Percentiles rank a stretch among this genome's conserved stretches.
phyloP scores from a whole-genome alignment of 164 flowering plant species.

The Vitis rotundifolia region DNA sequence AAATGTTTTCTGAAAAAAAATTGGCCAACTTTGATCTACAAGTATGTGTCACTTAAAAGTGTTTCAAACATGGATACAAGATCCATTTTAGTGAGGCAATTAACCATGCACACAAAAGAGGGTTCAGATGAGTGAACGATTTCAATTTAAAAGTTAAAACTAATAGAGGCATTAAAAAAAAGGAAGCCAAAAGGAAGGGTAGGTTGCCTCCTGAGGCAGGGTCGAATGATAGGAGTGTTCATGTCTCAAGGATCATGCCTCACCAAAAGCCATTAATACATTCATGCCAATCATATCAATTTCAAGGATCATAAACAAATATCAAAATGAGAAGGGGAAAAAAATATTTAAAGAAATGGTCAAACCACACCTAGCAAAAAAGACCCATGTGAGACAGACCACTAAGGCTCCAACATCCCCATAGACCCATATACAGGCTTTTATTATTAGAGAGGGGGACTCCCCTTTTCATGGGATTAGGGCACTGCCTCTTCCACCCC shows the following conservation, averaged over 20 bases:
- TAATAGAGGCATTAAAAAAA: no score
- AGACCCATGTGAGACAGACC: constrained; percentile 36
- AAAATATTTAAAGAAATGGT: constrained; percentile 6
- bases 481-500: neutral
- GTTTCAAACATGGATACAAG: no score
- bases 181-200: constrained; percentile 7
- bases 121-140: no score
- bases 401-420: constrained; percentile 44
- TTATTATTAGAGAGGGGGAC: constrained; percentile 4
- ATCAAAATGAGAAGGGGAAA: neutral
- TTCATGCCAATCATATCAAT: neutral
- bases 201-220: constrained; percentile 43
- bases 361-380: constrained; percentile 16
- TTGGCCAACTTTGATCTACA: no score
- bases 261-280: constrained; percentile 13
- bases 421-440: constrained; percentile 12
- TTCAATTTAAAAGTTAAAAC: no score
- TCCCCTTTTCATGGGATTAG: constrained; percentile 7
- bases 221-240: constrained; percentile 30
- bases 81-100: no score
- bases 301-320: neutral
- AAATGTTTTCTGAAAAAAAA: no score
- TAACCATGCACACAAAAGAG: no score
- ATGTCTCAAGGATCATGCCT: constrained; percentile 41
- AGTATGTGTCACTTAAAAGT: no score